These are phyloP conservation scores for Sporothrix sp. DNA, from an alignment of 2,329 filamentous ascomycete genomes.

Conservation along the genomic window DNA sequence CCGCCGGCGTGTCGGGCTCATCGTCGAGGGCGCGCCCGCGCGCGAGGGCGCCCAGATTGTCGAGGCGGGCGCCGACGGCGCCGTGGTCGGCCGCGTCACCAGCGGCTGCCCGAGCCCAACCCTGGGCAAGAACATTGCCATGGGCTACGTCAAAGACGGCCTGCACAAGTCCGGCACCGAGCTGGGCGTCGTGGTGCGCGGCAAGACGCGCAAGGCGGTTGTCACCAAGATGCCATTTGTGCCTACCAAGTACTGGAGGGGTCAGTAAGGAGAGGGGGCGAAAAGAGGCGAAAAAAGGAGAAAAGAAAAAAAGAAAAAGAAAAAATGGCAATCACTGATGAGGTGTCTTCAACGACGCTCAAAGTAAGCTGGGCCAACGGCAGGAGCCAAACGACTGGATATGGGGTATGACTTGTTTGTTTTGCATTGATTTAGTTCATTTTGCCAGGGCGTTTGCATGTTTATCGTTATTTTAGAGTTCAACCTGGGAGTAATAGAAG, in stretches of 20 bases:
- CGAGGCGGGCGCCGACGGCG: slow-evolving; percentile 25
- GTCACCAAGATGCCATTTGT: slow-evolving; percentile 89
- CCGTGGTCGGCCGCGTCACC: slow-evolving; percentile 67
- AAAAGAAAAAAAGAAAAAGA: not conserved
- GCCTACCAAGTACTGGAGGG: slow-evolving; percentile 63
- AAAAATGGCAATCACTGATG: not conserved
- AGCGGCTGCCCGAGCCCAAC: slow-evolving; percentile 85
- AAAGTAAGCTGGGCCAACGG: no score
- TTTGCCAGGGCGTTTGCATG: not conserved
- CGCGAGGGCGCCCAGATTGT: slow-evolving; percentile 80
- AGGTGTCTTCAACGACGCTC: slow-evolving; percentile 4
- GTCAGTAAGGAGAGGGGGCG: slow-evolving; percentile 11
- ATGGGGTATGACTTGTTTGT: not conserved
- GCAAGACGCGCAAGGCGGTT: slow-evolving; percentile 61
- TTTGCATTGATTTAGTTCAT: not conserved
- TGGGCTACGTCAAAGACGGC: slow-evolving; percentile 81
- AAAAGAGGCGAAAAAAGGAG: not conserved
- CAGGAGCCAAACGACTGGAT: no score
- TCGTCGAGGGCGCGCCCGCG: slow-evolving; percentile 78
- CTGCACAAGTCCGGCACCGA: slow-evolving; percentile 78
- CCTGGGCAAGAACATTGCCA: slow-evolving; percentile 83
- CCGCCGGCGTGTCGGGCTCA: slow-evolving; percentile 68
- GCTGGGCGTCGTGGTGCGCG: slow-evolving; percentile 66
- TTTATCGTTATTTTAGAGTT: not conserved
- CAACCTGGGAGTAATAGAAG: not conserved